Percentiles rank a stretch among this genome's conserved stretches.
phyloP scores from a whole-genome alignment of 768 basidiomycete species.

The Suillus bovinus region DNA sequence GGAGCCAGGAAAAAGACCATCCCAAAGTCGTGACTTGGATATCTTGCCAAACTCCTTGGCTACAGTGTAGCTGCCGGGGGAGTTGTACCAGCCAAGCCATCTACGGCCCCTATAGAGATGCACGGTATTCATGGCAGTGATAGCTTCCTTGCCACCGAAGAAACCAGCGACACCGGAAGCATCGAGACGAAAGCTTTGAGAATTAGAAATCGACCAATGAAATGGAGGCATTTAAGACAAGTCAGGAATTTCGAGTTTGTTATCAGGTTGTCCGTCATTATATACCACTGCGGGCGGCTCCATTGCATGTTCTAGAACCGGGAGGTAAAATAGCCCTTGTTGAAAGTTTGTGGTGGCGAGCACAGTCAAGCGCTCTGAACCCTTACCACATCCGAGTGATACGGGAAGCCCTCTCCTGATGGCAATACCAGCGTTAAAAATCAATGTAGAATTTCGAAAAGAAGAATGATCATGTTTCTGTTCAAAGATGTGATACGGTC shows the following conservation, averaged over 20 bases:
- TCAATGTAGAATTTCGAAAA: background rate
- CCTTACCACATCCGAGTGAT: no score
- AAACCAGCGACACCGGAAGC: conserved; percentile 34
- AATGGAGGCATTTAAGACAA: conserved; percentile 17
- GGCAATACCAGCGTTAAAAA: background rate
- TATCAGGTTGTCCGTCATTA: no score
- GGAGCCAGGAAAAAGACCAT: conserved; percentile 24
- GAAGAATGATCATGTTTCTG: background rate
- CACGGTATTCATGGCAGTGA: conserved; percentile 31
- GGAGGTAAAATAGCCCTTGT: no score
- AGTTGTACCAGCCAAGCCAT: conserved; percentile 39
- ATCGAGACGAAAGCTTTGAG: conserved; percentile 24
- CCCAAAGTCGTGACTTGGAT: conserved; percentile 27
- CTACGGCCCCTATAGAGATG: conserved; percentile 28
- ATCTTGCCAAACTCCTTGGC: conserved; percentile 31
- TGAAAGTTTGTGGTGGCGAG: no score
- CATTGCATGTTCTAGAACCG: no score
- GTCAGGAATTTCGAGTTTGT: no score
- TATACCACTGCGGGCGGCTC: no score
- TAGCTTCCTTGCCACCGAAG: conserved; percentile 35
- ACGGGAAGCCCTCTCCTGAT: background rate
- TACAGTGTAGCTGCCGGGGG: conserved; percentile 32
- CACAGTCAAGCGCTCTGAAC: no score
- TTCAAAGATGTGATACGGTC: background rate
- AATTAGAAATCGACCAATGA: conserved; percentile 7